Conservation (phyloP, 1,284 basidiomycete genomes). For the Marasmius fiardii region DNA sequence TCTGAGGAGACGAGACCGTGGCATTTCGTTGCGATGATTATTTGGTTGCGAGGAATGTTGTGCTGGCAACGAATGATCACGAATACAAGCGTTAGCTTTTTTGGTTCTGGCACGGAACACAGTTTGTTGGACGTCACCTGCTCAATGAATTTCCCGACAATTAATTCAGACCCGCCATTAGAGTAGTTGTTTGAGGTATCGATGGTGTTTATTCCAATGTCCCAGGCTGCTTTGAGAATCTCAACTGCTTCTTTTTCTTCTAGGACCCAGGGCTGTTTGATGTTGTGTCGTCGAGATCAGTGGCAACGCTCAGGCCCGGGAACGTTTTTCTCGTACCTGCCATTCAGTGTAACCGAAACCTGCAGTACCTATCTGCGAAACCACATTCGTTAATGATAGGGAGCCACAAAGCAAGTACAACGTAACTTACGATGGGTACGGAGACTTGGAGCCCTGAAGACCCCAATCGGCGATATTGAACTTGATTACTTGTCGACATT, state of each 20-base stretch:
- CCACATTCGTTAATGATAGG: constrained; percentile 10
- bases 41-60: constrained; percentile 53
- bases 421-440: constrained; percentile 1
- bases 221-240: constrained; percentile 46
- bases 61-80: constrained; percentile 35
- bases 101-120: no score
- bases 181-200: constrained; percentile 60
- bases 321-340: constrained; percentile 21
- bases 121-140: constrained; percentile 22
- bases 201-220: constrained; percentile 40
- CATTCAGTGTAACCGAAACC: constrained; percentile 39
- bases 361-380: constrained; percentile 43
- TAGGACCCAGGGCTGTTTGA: constrained; percentile 36
- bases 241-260: constrained; percentile 37
- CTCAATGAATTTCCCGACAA: constrained; percentile 53
- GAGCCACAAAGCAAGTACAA: no score
- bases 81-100: no score
- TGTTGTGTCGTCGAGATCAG: background rate
- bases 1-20: constrained; percentile 17
- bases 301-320: background rate
- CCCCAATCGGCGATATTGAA: no score
- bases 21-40: constrained; percentile 44
- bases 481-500: no score
- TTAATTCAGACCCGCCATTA: constrained; percentile 43
- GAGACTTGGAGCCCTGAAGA: background rate